A percentile compares a stretch with the other conserved stretches of the same genome.
These are phyloP conservation scores for Sporisorium graminicola DNA, from an alignment of 1,284 basidiomycete genomes.

Conservation along the genomic window DNA sequence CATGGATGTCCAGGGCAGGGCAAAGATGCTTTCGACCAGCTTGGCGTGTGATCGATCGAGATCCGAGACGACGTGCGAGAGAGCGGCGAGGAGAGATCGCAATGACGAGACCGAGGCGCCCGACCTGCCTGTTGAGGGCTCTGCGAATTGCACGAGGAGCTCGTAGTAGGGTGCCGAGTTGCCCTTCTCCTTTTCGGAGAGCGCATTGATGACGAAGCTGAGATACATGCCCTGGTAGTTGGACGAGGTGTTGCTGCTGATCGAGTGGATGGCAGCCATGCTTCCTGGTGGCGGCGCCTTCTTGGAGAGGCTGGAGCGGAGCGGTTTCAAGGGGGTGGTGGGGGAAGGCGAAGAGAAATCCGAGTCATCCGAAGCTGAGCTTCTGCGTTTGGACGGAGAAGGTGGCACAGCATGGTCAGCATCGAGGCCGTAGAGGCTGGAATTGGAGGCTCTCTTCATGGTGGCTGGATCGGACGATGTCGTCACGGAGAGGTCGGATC, in stretches of 20 bases:
- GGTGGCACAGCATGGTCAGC: conserved; percentile 11
- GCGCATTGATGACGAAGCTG: conserved; percentile 83
- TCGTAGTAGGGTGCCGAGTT: conserved; percentile 71
- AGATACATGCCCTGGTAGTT: conserved; percentile 80
- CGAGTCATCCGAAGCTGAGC: conserved; percentile 31
- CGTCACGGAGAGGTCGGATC: neutral
- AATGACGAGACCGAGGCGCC: conserved; percentile 56
- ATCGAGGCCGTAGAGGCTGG: conserved; percentile 12
- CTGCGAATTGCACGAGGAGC: conserved; percentile 73
- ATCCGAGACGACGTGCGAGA: conserved; percentile 75
- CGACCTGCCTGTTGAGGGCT: conserved; percentile 33
- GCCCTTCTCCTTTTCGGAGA: conserved; percentile 77
- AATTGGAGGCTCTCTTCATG: conserved; percentile 36
- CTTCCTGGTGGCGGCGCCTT: conserved; percentile 42
- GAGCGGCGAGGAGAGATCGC: conserved; percentile 71
- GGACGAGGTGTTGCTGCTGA: conserved; percentile 19
- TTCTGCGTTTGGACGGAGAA: conserved; percentile 41
- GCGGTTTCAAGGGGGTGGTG: conserved; percentile 31
- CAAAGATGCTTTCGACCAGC: conserved; percentile 88
- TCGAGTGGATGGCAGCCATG: conserved; percentile 43
- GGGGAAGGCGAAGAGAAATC: conserved; percentile 37
- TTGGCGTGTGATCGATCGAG: conserved; percentile 81
- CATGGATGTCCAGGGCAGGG: conserved; percentile 90
- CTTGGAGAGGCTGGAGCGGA: conserved; percentile 45
- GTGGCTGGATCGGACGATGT: neutral